Conservation (phyloP, 202 grass and related monocot genomes). For the Elaeis oleifera region DNA sequence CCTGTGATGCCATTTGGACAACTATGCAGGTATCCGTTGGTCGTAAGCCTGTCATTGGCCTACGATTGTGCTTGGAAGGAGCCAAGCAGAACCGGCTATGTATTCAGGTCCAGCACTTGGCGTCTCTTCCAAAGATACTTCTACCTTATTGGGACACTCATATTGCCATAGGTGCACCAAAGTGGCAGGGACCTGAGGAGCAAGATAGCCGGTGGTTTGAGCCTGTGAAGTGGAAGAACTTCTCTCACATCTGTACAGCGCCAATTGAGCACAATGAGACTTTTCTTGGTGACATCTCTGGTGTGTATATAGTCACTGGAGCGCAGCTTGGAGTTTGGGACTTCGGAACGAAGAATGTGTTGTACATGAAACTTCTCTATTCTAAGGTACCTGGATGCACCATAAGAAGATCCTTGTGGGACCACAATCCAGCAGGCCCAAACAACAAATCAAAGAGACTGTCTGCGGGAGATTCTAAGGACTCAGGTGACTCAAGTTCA, state of each 20-base stretch:
- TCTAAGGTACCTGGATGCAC: conserved; percentile 60
- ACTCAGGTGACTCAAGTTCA: conserved; percentile 13
- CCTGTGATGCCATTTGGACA: not conserved
- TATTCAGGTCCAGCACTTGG: conserved; percentile 50
- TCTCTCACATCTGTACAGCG: conserved; percentile 51
- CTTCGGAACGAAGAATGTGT: conserved; percentile 47
- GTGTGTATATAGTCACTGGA: conserved; percentile 44
- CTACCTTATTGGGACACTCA: conserved; percentile 54
- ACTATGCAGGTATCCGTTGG: conserved; percentile 46
- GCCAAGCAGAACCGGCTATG: conserved; percentile 40
- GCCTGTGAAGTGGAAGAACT: conserved; percentile 64
- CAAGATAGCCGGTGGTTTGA: conserved; percentile 68
- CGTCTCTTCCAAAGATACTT: conserved; percentile 56
- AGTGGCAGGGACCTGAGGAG: conserved; percentile 59
- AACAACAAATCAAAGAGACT: conserved; percentile 13
- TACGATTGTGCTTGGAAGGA: conserved; percentile 48
- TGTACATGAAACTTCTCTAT: conserved; percentile 57
- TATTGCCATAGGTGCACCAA: conserved; percentile 47
- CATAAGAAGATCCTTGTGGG: conserved; percentile 52
- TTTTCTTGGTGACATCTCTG: conserved; percentile 24
- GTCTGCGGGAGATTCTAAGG: conserved; percentile 6
- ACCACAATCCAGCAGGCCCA: conserved; percentile 30
- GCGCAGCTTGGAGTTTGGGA: conserved; percentile 66
- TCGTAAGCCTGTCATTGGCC: conserved; percentile 54
- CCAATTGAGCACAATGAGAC: conserved; percentile 42